Percentiles rank a stretch among this genome's conserved stretches.
phyloP scores from a whole-genome alignment of 306 rosid genomes.

The Fragaria ananassa region DNA sequence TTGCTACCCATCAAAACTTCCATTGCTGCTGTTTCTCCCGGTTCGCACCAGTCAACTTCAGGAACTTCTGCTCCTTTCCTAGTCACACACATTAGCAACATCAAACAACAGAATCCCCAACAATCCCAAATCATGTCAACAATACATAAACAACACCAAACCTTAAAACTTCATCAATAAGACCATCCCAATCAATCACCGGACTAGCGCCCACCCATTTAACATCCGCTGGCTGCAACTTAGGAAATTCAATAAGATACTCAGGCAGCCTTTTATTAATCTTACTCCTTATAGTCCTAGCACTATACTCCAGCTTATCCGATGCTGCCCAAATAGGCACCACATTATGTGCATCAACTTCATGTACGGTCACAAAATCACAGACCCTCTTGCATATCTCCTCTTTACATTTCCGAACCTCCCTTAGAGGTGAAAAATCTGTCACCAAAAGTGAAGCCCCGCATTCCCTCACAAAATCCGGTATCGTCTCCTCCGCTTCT shows the following conservation, averaged over 20 bases:
- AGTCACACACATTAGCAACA: background rate
- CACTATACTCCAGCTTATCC: conserved; percentile 85
- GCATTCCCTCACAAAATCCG: conserved; percentile 64
- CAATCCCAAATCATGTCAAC: conserved; percentile 4
- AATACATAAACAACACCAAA: conserved; percentile 22
- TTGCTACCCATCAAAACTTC: conserved; percentile 76
- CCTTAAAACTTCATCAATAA: conserved; percentile 69
- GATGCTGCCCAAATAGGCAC: conserved; percentile 89
- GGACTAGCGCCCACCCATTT: conserved; percentile 47
- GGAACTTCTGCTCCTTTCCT: conserved; percentile 93
- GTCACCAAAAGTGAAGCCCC: conserved; percentile 84
- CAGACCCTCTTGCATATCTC: conserved; percentile 67
- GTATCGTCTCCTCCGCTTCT: conserved; percentile 73
- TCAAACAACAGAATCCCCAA: conserved; percentile 18
- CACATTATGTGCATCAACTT: conserved; percentile 88
- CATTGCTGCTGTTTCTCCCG: conserved; percentile 79
- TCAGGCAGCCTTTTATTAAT: conserved; percentile 75
- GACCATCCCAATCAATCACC: conserved; percentile 58
- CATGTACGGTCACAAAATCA: conserved; percentile 60
- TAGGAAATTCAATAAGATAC: conserved; percentile 73
- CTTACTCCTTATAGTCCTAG: conserved; percentile 76
- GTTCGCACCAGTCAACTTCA: conserved; percentile 79
- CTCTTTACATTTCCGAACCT: conserved; percentile 61
- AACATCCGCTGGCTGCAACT: conserved; percentile 39
- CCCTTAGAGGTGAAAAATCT: conserved; percentile 78